These are phyloP conservation scores for Capniomyces stellatus DNA, from an alignment of 371 early-diverging fungal genomes.

Conservation along the genomic window DNA sequence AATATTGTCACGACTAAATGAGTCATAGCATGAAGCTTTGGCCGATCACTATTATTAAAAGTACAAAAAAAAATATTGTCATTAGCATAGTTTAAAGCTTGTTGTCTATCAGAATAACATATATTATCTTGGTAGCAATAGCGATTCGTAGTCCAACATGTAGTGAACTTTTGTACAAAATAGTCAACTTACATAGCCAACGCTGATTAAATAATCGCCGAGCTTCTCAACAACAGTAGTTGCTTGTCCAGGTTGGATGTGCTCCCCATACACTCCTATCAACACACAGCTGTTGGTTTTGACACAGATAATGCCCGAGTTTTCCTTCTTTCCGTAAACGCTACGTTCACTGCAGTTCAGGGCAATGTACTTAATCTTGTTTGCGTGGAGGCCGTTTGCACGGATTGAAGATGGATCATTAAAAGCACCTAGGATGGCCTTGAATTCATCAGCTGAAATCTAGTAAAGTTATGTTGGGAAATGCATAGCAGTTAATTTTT, in stretches of 20 bases:
- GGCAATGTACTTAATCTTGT: conserved; percentile 32
- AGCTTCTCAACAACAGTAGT: conserved; percentile 4
- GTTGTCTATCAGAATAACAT: too few species aligned
- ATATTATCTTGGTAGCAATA: too few species aligned
- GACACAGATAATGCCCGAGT: conserved; percentile 2
- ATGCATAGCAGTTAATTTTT: too few species aligned
- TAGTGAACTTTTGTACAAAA: not conserved
- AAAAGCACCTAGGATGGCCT: conserved; percentile 24
- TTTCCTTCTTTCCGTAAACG: conserved; percentile 35
- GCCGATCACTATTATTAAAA: not conserved
- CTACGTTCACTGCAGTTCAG: conserved; percentile 31
- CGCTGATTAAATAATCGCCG: conserved; percentile 1
- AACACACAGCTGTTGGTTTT: conserved; percentile 1
- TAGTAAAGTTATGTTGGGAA: too few species aligned
- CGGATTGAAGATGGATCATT: conserved; percentile 28
- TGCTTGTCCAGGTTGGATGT: conserved; percentile 1
- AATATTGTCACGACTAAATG: too few species aligned
- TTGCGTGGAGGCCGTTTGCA: conserved; percentile 28
- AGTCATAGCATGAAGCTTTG: not conserved
- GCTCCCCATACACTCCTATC: conserved; percentile 1
- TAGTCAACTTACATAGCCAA: conserved; percentile 1
- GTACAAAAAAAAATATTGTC: too few species aligned
- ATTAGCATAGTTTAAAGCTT: too few species aligned
- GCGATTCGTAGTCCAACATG: too few species aligned
- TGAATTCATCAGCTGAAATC: conserved; percentile 16